Percentiles rank a stretch among this genome's conserved stretches.
phyloP scores from a whole-genome alignment of 1,139 yeast species.

The Taphrina deformans region DNA sequence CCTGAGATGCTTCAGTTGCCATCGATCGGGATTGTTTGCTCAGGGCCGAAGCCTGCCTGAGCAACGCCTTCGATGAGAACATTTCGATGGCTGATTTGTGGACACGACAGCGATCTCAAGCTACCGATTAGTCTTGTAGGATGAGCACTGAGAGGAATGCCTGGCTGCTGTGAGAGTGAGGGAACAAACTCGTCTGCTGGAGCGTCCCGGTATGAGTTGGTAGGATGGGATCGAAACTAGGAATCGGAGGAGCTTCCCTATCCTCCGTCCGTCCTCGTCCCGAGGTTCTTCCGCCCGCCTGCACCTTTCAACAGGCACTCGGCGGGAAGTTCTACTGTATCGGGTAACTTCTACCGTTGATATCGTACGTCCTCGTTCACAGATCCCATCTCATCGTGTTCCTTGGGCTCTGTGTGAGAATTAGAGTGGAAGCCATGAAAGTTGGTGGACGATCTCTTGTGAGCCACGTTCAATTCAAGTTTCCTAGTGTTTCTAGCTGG shows the following conservation, averaged over 20 bases:
- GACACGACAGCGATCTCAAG: background rate
- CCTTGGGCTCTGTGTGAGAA: background rate
- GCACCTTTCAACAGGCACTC: too few species aligned
- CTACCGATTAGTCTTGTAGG: background rate
- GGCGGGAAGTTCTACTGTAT: background rate
- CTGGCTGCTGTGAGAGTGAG: background rate
- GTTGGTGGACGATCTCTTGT: background rate
- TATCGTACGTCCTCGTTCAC: background rate
- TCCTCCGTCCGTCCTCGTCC: background rate
- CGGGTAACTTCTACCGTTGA: background rate
- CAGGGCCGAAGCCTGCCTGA: constrained; percentile 23
- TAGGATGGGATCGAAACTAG: background rate
- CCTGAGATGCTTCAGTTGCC: constrained; percentile 25
- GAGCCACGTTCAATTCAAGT: too few species aligned
- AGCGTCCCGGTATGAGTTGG: background rate
- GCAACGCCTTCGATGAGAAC: constrained; percentile 29
- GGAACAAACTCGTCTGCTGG: background rate
- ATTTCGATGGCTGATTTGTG: background rate
- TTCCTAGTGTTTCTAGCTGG: too few species aligned
- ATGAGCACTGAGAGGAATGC: background rate
- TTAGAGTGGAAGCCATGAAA: background rate
- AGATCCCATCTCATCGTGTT: background rate
- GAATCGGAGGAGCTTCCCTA: background rate
- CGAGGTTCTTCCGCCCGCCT: background rate
- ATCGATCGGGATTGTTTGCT: constrained; percentile 21